Conservation (phyloP, 176 grass and related monocot genomes). For the Triticum timopheevii region DNA sequence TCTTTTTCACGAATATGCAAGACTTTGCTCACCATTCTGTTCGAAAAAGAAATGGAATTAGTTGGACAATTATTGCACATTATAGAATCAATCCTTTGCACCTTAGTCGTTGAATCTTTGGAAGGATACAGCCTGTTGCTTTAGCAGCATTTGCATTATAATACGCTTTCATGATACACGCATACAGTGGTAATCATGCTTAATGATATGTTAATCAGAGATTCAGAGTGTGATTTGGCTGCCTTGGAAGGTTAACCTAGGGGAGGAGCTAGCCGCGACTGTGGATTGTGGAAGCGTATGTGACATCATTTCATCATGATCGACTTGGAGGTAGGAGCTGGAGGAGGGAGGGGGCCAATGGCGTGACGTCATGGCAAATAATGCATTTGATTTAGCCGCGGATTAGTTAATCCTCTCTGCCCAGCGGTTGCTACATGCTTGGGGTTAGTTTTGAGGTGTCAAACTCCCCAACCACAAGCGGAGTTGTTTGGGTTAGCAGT, state of each 20-base stretch:
- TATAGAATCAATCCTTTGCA: neutral
- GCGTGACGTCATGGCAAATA: slow-evolving; percentile 31
- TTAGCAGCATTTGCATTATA: slow-evolving; percentile 2
- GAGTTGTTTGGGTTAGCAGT: too few relatives aligned
- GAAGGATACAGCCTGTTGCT: neutral
- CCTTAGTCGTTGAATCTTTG: neutral
- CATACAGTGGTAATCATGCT: neutral
- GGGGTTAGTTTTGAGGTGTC: slow-evolving; percentile 29
- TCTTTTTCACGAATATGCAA: neutral
- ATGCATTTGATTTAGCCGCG: slow-evolving; percentile 39
- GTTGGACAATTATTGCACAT: slow-evolving; percentile 10
- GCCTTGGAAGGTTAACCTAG: neutral
- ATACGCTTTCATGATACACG: neutral
- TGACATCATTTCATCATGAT: slow-evolving; percentile 20
- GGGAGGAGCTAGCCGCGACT: neutral
- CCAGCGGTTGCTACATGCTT: slow-evolving; percentile 21
- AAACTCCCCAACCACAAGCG: slow-evolving; percentile 25
- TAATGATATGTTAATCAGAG: neutral
- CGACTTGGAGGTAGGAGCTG: neutral
- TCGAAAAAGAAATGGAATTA: neutral
- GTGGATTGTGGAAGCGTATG: neutral
- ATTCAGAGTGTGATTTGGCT: slow-evolving; percentile 24
- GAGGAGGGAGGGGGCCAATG: neutral
- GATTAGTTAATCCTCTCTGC: neutral
- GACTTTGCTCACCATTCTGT: neutral